Evolutionary conservation across 176 grass and related monocot species (phyloP), one percentile per base, ranked within the genome.

Genomic region (Cenchrus americanus): DNA sequence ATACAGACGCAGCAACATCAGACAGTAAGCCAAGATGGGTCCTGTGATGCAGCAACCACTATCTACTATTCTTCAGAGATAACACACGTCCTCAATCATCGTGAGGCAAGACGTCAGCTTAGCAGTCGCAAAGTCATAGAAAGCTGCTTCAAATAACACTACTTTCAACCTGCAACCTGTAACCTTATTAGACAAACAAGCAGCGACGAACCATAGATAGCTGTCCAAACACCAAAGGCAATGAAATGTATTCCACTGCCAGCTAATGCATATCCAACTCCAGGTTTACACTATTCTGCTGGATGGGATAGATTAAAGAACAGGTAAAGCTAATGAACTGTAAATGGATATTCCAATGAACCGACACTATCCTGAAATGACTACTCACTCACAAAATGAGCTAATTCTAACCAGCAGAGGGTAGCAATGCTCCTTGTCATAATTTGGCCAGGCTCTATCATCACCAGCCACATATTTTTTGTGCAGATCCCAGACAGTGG

Each of bases 381-480:
- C 12, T 65, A 83, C n/a, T 83, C 61, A 83, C n/a, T 83, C 61
- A 66, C 26, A 60, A 32, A 5, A 40, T 53, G 46, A 44, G 23
- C 62, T 84, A 54, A 97, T 81, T 87, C 85, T 96, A 79, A 94
- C 41, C 54, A 96, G 79, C 54, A 96, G 78, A 92, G 96, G 93
- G 59, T 99, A 99, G 83, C 87, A 96, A 53, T 94, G 93, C 71
- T 94, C 87, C 52, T 79, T 48, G 26, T 89, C 86, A 84, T 99
- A 99, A 86, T 90, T 96, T 50, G 93, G 87, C 96, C 93, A 99
- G 32, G 87, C 85, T 64, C 47, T 80, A 77, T 92, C 77, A 24
- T 89, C 86, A 34, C 81, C 92, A 2, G 68, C 42, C 11, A 85
- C 52, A 54, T 92, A 88, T 37, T 87, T 92, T 64, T 86, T 87